Conservation (phyloP, 2,329 filamentous ascomycete genomes). For the Setomelanomma holmii region DNA sequence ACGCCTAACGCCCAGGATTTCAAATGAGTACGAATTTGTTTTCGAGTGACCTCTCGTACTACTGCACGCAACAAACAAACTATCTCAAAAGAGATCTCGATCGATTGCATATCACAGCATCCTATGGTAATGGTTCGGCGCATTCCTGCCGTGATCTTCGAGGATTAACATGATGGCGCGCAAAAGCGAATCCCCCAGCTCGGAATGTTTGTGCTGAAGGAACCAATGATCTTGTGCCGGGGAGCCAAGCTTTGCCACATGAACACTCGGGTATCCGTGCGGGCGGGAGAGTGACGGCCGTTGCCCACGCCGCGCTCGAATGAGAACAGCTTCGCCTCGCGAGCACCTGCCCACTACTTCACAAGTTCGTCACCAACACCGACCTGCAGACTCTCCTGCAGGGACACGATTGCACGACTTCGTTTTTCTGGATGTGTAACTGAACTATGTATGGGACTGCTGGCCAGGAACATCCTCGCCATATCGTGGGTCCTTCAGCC, state of each 20-base stretch:
- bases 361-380: not conserved
- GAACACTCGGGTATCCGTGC: not conserved
- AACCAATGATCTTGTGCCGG: not conserved
- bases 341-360: not conserved
- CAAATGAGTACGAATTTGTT: not conserved
- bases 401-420: no score
- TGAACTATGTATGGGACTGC: no score
- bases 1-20: conserved; percentile 5
- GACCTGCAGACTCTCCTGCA: not conserved
- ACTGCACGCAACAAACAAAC: not conserved
- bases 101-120: not conserved
- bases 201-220: not conserved
- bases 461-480: not conserved
- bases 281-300: conserved; percentile 10
- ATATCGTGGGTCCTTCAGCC: conserved; percentile 4
- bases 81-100: not conserved
- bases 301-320: conserved; percentile 4
- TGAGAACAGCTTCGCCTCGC: conserved; percentile 3
- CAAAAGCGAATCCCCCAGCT: not conserved
- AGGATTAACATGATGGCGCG: not conserved
- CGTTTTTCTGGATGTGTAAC: no score
- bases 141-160: not conserved
- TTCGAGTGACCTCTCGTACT: conserved; percentile 1
- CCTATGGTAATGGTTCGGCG: not conserved
- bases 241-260: conserved; percentile 1